These are phyloP conservation scores for Wakefieldia striispora DNA, from an alignment of 768 basidiomycete species.

Conservation along the genomic window DNA sequence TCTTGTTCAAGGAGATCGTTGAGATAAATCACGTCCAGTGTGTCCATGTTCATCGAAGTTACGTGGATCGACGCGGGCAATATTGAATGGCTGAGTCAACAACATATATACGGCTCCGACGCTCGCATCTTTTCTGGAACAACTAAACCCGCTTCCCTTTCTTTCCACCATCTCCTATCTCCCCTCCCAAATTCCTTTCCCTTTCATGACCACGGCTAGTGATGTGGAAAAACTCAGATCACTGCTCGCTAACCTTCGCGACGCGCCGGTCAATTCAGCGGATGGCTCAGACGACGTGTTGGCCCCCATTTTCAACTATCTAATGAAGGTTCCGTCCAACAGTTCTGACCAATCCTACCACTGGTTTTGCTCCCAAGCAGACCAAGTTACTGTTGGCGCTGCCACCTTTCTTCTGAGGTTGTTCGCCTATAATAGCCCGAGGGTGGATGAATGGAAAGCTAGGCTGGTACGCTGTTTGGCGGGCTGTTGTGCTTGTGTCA, in stretches of 20 bases:
- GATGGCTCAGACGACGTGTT: constrained; percentile 50
- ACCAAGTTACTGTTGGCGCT: constrained; percentile 54
- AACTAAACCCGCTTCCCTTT: no score
- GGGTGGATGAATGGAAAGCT: constrained; percentile 63
- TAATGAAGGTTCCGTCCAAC: constrained; percentile 46
- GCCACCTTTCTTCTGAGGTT: constrained; percentile 82
- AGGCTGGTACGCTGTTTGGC: constrained; percentile 53
- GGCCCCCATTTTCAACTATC: constrained; percentile 47
- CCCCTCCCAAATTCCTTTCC: neutral
- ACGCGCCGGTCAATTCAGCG: constrained; percentile 53
- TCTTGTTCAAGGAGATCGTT: constrained; percentile 63
- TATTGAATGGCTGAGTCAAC: constrained; percentile 3
- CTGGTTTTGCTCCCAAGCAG: constrained; percentile 78
- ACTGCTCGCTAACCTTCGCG: constrained; percentile 55
- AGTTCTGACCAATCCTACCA: constrained; percentile 47
- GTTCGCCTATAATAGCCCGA: constrained; percentile 67
- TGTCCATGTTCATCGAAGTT: constrained; percentile 55
- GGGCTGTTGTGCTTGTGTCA: constrained; percentile 69
- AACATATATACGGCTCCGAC: neutral
- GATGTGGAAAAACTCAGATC: constrained; percentile 40
- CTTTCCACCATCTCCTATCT: neutral
- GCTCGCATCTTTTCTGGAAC: constrained; percentile 15
- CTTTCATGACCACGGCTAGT: constrained; percentile 24
- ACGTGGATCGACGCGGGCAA: no score
- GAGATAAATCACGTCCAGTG: constrained; percentile 52